These are phyloP conservation scores for Hygrophorus russula DNA, from an alignment of 768 basidiomycete species.

Conservation along the genomic window DNA sequence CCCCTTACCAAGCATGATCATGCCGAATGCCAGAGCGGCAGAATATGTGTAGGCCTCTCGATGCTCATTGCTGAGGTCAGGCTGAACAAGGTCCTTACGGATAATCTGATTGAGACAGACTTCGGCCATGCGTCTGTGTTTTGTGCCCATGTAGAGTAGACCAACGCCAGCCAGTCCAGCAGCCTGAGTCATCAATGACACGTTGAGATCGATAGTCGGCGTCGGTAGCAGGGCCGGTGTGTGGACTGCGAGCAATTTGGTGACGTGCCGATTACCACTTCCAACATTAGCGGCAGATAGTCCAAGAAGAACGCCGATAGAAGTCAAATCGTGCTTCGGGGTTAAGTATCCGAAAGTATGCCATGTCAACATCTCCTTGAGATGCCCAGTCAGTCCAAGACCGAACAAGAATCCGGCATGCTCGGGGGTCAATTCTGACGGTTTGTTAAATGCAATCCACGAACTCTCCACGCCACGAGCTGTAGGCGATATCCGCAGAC, in stretches of 20 bases:
- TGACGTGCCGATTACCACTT: slow-evolving; percentile 76
- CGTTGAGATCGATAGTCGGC: slow-evolving; percentile 79
- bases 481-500: slow-evolving; percentile 70
- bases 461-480: slow-evolving; percentile 76
- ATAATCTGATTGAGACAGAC: slow-evolving; percentile 80
- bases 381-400: slow-evolving; percentile 84
- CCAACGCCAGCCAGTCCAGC: slow-evolving; percentile 84
- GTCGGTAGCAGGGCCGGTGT: slow-evolving; percentile 87
- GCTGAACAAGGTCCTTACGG: slow-evolving; percentile 63
- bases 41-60: slow-evolving; percentile 88
- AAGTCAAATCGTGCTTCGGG: slow-evolving; percentile 92
- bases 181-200: slow-evolving; percentile 81
- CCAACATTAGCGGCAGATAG: slow-evolving; percentile 86
- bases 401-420: slow-evolving; percentile 97
- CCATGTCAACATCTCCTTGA: slow-evolving; percentile 85
- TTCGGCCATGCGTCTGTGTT: slow-evolving; percentile 86
- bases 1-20: slow-evolving; percentile 93
- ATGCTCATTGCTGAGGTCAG: slow-evolving; percentile 79
- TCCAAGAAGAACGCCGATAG: slow-evolving; percentile 89
- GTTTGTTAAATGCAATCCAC: slow-evolving; percentile 95
- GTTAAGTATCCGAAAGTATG: slow-evolving; percentile 93
- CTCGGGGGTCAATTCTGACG: slow-evolving; percentile 78
- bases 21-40: slow-evolving; percentile 84
- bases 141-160: slow-evolving; percentile 80
- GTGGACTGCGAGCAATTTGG: slow-evolving; percentile 85